Percentiles rank a stretch among this genome's conserved stretches.
These are phyloP conservation scores for Lathyrus sativus DNA, from an alignment of 306 rosid genomes.

Conservation along the genomic window DNA sequence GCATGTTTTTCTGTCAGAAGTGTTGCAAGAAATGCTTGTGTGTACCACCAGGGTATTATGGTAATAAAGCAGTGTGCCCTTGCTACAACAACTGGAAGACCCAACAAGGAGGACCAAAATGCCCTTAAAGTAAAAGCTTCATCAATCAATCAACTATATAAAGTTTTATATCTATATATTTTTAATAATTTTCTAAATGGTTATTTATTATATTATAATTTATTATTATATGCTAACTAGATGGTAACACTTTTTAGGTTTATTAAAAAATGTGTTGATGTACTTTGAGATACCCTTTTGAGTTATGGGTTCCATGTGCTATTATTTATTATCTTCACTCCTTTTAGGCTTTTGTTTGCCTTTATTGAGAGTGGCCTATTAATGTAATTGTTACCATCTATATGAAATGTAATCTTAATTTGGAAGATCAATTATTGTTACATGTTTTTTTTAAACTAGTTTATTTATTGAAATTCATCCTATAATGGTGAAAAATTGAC, in stretches of 20 bases:
- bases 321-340: slow-evolving; percentile 27
- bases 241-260: slow-evolving; percentile 28
- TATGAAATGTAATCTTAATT: slow-evolving; percentile 22
- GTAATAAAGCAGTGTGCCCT: slow-evolving; percentile 48
- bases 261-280: slow-evolving; percentile 21
- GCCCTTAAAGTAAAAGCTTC: slow-evolving; percentile 37
- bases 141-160: background rate
- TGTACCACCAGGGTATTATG: slow-evolving; percentile 47
- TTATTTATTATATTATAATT: background rate
- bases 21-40: slow-evolving; percentile 46
- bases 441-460: background rate
- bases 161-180: background rate
- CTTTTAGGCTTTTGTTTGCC: slow-evolving; percentile 34
- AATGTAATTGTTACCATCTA: slow-evolving; percentile 21
- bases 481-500: no score
- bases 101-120: slow-evolving; percentile 48
- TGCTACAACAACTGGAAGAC: slow-evolving; percentile 53
- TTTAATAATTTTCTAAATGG: background rate
- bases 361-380: slow-evolving; percentile 38
- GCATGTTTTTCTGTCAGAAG: slow-evolving; percentile 52
- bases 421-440: slow-evolving; percentile 3
- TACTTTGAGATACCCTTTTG: slow-evolving; percentile 27
- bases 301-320: slow-evolving; percentile 22
- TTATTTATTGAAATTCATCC: no score
- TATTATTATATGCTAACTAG: slow-evolving; percentile 1